Conservation (phyloP, 176 grass and related monocot species). For the Triticum dicoccoides region DNA sequence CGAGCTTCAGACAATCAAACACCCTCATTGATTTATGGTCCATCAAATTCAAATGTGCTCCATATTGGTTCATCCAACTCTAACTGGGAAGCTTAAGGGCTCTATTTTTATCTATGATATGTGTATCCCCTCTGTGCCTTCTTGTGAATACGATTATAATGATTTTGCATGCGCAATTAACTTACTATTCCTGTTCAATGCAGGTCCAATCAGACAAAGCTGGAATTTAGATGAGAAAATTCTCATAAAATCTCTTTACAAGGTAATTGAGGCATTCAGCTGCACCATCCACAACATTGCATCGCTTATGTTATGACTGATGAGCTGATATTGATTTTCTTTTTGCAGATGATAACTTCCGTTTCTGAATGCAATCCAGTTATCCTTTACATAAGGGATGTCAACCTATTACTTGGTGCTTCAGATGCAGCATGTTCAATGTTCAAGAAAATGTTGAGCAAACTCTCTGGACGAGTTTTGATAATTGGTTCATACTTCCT, state of each 20-base stretch:
- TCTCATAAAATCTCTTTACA: constrained; percentile 68
- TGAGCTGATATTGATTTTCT: constrained; percentile 13
- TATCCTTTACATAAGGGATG: constrained; percentile 80
- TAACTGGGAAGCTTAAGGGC: neutral
- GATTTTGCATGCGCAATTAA: neutral
- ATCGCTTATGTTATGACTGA: constrained; percentile 1
- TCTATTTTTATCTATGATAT: neutral
- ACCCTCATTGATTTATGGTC: neutral
- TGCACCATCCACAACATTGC: neutral
- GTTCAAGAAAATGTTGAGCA: constrained; percentile 75
- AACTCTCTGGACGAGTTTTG: constrained; percentile 63
- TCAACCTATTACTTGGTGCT: constrained; percentile 48
- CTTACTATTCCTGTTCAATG: constrained; percentile 17
- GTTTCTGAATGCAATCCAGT: constrained; percentile 50
- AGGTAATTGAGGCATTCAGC: constrained; percentile 53
- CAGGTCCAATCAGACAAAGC: neutral
- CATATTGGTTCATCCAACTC: neutral
- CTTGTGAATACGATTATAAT: neutral
- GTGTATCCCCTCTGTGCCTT: neutral
- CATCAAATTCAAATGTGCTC: constrained; percentile 1
- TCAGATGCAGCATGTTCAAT: constrained; percentile 47
- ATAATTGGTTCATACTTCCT: constrained; percentile 75
- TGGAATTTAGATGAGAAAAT: constrained; percentile 66
- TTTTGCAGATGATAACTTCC: constrained; percentile 55
- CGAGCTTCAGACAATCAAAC: neutral